Conservation (phyloP, 2,329 filamentous ascomycete species). For the Decorospora gaudefroyi region DNA sequence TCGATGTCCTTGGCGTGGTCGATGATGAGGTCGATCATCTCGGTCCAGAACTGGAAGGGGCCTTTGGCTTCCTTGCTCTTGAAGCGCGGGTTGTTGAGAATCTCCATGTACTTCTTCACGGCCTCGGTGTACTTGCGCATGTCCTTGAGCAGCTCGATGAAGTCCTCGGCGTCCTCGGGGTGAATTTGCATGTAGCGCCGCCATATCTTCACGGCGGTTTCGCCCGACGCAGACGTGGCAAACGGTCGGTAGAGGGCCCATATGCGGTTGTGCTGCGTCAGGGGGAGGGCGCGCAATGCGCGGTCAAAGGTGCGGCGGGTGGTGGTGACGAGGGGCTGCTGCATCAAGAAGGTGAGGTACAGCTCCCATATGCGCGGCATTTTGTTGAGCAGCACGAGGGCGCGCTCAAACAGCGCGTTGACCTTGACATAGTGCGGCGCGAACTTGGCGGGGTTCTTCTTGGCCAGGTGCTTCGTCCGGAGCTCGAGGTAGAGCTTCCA, state of each 20-base stretch:
- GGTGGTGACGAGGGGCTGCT: constrained; percentile 87
- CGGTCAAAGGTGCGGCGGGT: constrained; percentile 90
- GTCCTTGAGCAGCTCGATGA: constrained; percentile 83
- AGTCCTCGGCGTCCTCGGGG: constrained; percentile 93
- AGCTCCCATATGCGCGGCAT: constrained; percentile 99
- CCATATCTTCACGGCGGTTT: constrained; percentile 93
- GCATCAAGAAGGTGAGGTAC: constrained; percentile 87
- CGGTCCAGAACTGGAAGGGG: constrained; percentile 94
- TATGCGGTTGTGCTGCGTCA: constrained; percentile 93
- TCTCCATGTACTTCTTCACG: constrained; percentile 85
- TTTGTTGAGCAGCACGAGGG: constrained; percentile 92
- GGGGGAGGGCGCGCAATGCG: constrained; percentile 84
- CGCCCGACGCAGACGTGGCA: constrained; percentile 84
- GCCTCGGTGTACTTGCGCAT: constrained; percentile 88
- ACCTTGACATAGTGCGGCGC: constrained; percentile 86
- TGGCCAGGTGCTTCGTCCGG: constrained; percentile 76
- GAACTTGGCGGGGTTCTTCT: constrained; percentile 80
- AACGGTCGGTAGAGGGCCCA: constrained; percentile 92
- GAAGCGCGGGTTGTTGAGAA: constrained; percentile 89
- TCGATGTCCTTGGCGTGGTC: constrained; percentile 86
- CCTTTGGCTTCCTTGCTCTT: constrained; percentile 92
- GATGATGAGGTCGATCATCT: constrained; percentile 94
- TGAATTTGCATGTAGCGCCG: constrained; percentile 95
- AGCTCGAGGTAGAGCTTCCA: constrained; percentile 97
- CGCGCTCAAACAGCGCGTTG: constrained; percentile 90